phyloP scores from a whole-genome alignment of 768 basidiomycete genomes.

The Brasilioporus rufonigricans region DNA sequence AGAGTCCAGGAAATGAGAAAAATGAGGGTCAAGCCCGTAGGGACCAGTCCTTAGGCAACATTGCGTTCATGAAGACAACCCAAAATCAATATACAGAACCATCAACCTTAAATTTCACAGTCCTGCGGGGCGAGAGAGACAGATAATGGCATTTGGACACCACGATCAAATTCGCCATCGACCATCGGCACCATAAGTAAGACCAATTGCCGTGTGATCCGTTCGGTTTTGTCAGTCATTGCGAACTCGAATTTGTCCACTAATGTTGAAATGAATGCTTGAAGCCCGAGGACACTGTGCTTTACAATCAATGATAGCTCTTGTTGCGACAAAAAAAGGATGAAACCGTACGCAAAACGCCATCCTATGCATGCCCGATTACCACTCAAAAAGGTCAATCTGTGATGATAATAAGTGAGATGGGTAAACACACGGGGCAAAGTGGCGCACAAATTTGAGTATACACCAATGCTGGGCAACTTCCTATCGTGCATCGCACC shows the following conservation, averaged over 20 bases:
- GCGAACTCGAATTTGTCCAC: background rate
- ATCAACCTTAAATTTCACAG: background rate
- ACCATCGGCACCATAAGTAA: background rate
- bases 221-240: background rate
- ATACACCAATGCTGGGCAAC: background rate
- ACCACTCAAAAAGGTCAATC: background rate
- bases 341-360: background rate
- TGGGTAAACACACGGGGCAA: too few relatives aligned
- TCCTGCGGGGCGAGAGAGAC: background rate
- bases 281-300: background rate
- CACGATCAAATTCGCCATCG: background rate
- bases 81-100: background rate
- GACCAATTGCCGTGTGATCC: background rate
- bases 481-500: background rate
- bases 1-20: background rate
- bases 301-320: background rate
- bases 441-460: background rate
- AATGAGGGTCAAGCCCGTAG: background rate
- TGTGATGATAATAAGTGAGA: background rate
- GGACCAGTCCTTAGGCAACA: background rate
- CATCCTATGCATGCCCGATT: background rate
- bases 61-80: background rate
- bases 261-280: background rate
- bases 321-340: background rate
- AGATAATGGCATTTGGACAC: background rate